Conservation (phyloP, 2,329 filamentous ascomycete genomes). For the Aureobasidium musti region DNA sequence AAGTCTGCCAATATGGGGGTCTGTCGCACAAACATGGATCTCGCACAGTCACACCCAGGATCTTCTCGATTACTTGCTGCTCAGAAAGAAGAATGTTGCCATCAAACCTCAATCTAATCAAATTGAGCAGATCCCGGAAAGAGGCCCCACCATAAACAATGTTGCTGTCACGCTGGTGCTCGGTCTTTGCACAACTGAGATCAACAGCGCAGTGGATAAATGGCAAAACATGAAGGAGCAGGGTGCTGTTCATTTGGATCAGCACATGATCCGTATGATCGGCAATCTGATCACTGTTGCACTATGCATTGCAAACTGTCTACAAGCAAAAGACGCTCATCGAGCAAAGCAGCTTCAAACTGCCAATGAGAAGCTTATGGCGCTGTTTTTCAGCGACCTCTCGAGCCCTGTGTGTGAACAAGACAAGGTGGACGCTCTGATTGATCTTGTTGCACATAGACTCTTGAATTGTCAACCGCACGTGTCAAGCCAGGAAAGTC, state of each 20-base stretch:
- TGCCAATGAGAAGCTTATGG: constrained; percentile 36
- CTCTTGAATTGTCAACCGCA: not conserved
- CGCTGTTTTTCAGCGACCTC: constrained; percentile 43
- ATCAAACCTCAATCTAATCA: not conserved
- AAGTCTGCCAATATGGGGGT: constrained; percentile 44
- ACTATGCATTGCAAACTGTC: constrained; percentile 40
- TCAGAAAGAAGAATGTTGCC: constrained; percentile 31
- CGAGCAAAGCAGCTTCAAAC: constrained; percentile 37
- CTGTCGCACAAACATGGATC: constrained; percentile 50
- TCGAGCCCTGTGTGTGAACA: constrained; percentile 45
- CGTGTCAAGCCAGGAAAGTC: not conserved
- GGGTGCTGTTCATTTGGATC: constrained; percentile 42
- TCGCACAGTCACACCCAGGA: constrained; percentile 45
- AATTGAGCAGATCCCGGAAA: not conserved
- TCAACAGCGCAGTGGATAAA: constrained; percentile 8
- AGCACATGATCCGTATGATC: constrained; percentile 55
- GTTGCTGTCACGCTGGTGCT: constrained; percentile 11
- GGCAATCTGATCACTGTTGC: constrained; percentile 52
- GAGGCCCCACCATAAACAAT: not conserved
- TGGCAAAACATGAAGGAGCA: constrained; percentile 22
- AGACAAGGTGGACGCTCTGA: constrained; percentile 48
- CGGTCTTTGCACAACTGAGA: constrained; percentile 22
- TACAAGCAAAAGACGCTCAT: constrained; percentile 36
- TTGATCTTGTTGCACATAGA: constrained; percentile 41
- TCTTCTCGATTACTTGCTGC: constrained; percentile 55